A percentile compares a stretch with the other conserved stretches of the same genome.
phyloP scores from a whole-genome alignment of 352 stramenopile genomes.

The Globisporangium megalacanthum region DNA sequence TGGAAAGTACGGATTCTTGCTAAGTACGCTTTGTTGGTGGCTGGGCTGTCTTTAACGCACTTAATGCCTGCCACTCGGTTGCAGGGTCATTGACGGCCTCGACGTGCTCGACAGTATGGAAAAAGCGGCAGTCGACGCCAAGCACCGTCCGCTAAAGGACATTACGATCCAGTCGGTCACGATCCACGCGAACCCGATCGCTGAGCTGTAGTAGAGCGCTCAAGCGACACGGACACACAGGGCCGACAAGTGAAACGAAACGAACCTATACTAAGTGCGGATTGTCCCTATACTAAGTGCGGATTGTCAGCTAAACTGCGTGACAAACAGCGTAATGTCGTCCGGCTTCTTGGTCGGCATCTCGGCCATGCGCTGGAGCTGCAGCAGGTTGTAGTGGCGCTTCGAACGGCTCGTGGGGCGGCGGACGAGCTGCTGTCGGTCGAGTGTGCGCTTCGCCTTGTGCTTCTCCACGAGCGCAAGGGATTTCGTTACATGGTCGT shows the following conservation, averaged over 20 bases:
- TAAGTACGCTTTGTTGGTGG: neutral
- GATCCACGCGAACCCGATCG: slow-evolving; percentile 92
- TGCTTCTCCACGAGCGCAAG: slow-evolving; percentile 44
- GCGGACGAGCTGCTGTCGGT: slow-evolving; percentile 45
- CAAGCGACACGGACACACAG: neutral
- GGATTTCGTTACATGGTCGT: slow-evolving; percentile 42
- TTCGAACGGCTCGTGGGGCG: slow-evolving; percentile 33
- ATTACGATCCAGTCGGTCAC: slow-evolving; percentile 86
- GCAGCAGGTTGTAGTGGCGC: slow-evolving; percentile 63
- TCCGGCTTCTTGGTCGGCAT: slow-evolving; percentile 75
- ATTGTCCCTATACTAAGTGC: slow-evolving; percentile 1
- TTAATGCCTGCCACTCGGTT: slow-evolving; percentile 1
- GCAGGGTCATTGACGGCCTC: slow-evolving; percentile 92
- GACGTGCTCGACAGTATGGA: slow-evolving; percentile 97
- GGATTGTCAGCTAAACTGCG: slow-evolving; percentile 36
- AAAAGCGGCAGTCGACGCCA: slow-evolving; percentile 89
- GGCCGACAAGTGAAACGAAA: neutral
- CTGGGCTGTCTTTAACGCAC: neutral
- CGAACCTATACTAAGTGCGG: neutral
- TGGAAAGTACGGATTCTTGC: slow-evolving; percentile 69
- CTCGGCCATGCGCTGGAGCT: slow-evolving; percentile 69
- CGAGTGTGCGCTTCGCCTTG: slow-evolving; percentile 43
- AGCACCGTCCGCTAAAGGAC: slow-evolving; percentile 86
- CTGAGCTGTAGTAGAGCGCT: slow-evolving; percentile 36
- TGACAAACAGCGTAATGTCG: slow-evolving; percentile 73